Evolutionary conservation across 2,329 filamentous ascomycete species (phyloP).

Genomic region (Fusarium nelsonii): DNA sequence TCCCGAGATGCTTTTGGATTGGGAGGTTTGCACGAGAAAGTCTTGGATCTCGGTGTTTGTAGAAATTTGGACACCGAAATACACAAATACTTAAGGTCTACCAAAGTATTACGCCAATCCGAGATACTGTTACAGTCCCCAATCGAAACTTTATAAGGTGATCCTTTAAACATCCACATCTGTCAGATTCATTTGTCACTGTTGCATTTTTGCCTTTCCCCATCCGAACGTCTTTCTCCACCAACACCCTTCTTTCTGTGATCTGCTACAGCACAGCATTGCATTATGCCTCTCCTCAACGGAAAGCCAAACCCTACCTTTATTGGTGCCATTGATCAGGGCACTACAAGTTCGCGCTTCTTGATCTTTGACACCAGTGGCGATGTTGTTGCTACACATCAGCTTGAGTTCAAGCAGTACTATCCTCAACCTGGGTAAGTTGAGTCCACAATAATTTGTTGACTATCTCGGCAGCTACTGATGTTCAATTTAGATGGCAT

Average conservation of each 20-base stretch:
- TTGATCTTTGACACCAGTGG: conserved; percentile 80
- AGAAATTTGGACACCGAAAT: conserved; percentile 13
- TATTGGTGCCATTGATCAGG: conserved; percentile 83
- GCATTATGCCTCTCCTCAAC: conserved; percentile 51
- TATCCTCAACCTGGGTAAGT: conserved; percentile 80
- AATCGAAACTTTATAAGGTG: conserved; percentile 5
- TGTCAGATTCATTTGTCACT: conserved; percentile 17
- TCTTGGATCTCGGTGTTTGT: conserved; percentile 23
- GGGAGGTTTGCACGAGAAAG: neutral
- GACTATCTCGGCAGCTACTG: neutral
- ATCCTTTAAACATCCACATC: conserved; percentile 3
- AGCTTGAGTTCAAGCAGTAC: conserved; percentile 80
- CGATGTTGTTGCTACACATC: conserved; percentile 77
- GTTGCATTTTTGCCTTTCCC: conserved; percentile 25
- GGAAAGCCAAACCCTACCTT: conserved; percentile 57
- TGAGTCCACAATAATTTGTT: no score
- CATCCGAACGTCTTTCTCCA: conserved; percentile 24
- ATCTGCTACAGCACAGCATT: neutral
- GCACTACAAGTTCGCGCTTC: conserved; percentile 82
- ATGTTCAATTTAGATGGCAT: conserved; percentile 72
- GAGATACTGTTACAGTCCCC: conserved; percentile 23
- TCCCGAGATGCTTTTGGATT: conserved; percentile 20
- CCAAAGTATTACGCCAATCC: conserved; percentile 14
- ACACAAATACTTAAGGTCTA: conserved; percentile 33
- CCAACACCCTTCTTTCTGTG: conserved; percentile 21